A percentile compares a stretch with the other conserved stretches of the same genome.
Evolutionary conservation across 495 filamentous ascomycete species (phyloP).

Genomic region (Amniculicola lignicola): DNA sequence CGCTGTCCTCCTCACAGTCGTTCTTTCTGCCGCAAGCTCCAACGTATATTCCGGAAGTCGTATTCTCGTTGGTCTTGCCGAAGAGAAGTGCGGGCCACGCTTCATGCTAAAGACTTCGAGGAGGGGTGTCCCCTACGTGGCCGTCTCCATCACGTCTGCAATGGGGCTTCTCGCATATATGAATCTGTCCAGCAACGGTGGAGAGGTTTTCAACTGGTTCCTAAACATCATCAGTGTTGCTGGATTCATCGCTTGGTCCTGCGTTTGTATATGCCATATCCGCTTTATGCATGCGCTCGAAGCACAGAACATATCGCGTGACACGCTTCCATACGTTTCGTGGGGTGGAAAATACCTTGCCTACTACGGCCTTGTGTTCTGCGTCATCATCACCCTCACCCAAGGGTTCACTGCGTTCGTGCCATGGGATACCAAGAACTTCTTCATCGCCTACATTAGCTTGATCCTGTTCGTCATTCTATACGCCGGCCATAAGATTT

Average conservation of each 20-base stretch:
- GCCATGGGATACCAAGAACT: slow-evolving; percentile 49
- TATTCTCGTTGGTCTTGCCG: slow-evolving; percentile 60
- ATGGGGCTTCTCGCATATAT: slow-evolving; percentile 39
- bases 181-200: slow-evolving; percentile 50
- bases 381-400: slow-evolving; percentile 61
- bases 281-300: slow-evolving; percentile 59
- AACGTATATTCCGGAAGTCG: slow-evolving; percentile 62
- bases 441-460: slow-evolving; percentile 33
- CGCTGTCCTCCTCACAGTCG: slow-evolving; percentile 29
- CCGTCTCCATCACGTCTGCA: slow-evolving; percentile 42
- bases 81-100: slow-evolving; percentile 58
- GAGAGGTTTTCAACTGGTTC: slow-evolving; percentile 57
- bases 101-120: slow-evolving; percentile 35
- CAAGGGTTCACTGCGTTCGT: slow-evolving; percentile 71
- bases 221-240: slow-evolving; percentile 63
- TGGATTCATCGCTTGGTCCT: slow-evolving; percentile 65
- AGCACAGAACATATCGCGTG: slow-evolving; percentile 54
- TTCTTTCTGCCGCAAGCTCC: slow-evolving; percentile 48
- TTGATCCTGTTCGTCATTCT: slow-evolving; percentile 31
- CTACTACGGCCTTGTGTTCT: slow-evolving; percentile 63
- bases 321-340: slow-evolving; percentile 58
- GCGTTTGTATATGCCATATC: slow-evolving; percentile 58
- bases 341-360: slow-evolving; percentile 45
- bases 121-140: slow-evolving; percentile 45
- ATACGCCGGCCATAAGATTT: slow-evolving; percentile 37